Evolutionary conservation across 306 rosid genomes (phyloP), one percentile per base, ranked within the genome.

Genomic region (Castanea sativa): DNA sequence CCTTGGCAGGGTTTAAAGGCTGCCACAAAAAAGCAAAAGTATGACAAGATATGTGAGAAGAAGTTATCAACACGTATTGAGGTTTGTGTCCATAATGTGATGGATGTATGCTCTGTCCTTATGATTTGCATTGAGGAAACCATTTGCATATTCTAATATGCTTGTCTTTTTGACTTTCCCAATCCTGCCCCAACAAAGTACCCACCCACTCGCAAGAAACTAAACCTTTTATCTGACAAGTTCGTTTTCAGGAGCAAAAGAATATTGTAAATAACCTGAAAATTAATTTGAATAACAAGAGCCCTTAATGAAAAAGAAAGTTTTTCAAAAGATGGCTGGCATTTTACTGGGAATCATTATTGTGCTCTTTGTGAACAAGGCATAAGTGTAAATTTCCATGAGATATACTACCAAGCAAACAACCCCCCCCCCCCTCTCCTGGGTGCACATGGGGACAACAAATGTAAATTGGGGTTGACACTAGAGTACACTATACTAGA

Each of bases 1-100:
- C 98, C 98, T 73, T 93, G 97, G 98, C 98, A 93, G 87, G 98
- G 97, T 65, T 82, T 93, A 74, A 90, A 88, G 83, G 94, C 97
- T 80, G 88, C 85, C 79, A 82, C 86, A 55, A 91, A 91, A 82
- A 88, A 91, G 88, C 93, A 91, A 81, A 93, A 93, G 74, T 93
- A 91, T 79, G 94, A 93, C 78, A 90, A 79, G 88, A 91, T 93
- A 79, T 83, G 94, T 73, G 97, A 93, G 83, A 91, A 91, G 89
- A 93, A 91, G 84, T 76, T 93, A 79, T 80, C 88, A 53, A 93
- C 98, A 80, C 85, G 97, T 55, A 84, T 89, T 53, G 98, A 91
- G 94, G 98, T 88, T 86, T 78, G 69, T 53, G 18, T 75, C 49
- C 63, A 12, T 18, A 41, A 30, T 7, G 69, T 55, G 30, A 82